Evolutionary conservation across 345 rosid species (phyloP).

Genomic region (Carallia pectinifolia): DNA sequence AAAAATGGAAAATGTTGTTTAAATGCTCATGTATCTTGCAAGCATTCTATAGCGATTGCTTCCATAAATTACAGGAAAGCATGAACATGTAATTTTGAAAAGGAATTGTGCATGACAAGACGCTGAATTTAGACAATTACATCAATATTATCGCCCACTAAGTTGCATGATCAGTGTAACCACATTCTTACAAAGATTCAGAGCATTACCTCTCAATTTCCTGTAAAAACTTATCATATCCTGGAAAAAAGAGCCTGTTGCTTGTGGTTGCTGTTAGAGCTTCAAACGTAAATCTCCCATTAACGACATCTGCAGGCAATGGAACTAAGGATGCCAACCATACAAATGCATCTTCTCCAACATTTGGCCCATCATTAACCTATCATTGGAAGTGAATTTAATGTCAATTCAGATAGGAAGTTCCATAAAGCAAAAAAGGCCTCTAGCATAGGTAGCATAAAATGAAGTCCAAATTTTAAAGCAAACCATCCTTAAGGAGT

Average conservation of each 20-base stretch:
- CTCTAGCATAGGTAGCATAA: too few species aligned
- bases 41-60: too few species aligned
- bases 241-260: constrained; percentile 71
- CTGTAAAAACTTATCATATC: constrained; percentile 66
- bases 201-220: constrained; percentile 66
- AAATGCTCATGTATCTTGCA: background rate
- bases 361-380: constrained; percentile 71
- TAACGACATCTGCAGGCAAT: constrained; percentile 57
- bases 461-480: background rate
- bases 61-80: too few species aligned
- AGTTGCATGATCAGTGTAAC: too few species aligned
- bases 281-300: constrained; percentile 82
- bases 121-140: too few species aligned
- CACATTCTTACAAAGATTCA: background rate
- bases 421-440: too few species aligned
- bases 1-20: background rate
- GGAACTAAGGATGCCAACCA: constrained; percentile 76
- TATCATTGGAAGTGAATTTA: constrained; percentile 16
- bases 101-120: too few species aligned
- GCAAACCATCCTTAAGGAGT: background rate
- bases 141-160: too few species aligned
- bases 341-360: constrained; percentile 80
- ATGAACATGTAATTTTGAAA: too few species aligned
- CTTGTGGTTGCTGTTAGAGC: constrained; percentile 74
- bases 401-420: too few species aligned